Base-by-base conservation (phyloP, 805 yeast species). In the Ogataea paradorogensis region DNA sequence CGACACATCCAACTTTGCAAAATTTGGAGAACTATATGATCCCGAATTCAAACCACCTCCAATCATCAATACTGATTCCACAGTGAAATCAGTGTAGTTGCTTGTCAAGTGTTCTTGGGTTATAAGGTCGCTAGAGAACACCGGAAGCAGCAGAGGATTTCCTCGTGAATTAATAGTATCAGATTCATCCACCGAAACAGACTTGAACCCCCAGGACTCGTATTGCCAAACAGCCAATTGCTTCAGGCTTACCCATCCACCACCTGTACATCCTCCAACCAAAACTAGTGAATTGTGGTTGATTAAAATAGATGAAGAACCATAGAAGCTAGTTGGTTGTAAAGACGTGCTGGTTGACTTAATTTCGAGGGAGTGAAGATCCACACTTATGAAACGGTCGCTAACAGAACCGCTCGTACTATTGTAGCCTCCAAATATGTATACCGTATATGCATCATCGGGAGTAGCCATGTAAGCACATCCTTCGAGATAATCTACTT, bases 141-240 rank as follows among this genome's bases (percentile, higher is more conserved):
- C 59, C 0, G 91, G 87, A 22, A 84, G 59, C 4, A 71, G 66
- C 43, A 81, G 56, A 0, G 88, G 65, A 29, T 62, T 58, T 3
- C 66, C 69, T 34, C 93, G 65, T 7, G 87, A 70, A 45, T 76
- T 77, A 1, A 83, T 65, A 9, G 62, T 44, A 26, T 62, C 61
- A 37, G 55, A 56, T 1, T 52, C 56, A 1, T 65, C 52, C 46
- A 59, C 50, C 27, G 60, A 48, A 1, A 66, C 62, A 0, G 67
- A 49, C 42, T 64, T 62, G 55, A 78, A 84, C 3, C 84, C 72
- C 95, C 95, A 86, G 7, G 84, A 63, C 34, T 69, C 66, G 45
- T 76, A 78, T 50, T 79, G 80, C 85, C 89, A 84, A 2, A 82
- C 59, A 0, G 93, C 91, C 14, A 83, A 62, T 59, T 84, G 93